Percentiles rank a stretch among this genome's conserved stretches.
These are phyloP conservation scores for Leccinum boreale DNA, from an alignment of 768 basidiomycete genomes.

Conservation along the genomic window DNA sequence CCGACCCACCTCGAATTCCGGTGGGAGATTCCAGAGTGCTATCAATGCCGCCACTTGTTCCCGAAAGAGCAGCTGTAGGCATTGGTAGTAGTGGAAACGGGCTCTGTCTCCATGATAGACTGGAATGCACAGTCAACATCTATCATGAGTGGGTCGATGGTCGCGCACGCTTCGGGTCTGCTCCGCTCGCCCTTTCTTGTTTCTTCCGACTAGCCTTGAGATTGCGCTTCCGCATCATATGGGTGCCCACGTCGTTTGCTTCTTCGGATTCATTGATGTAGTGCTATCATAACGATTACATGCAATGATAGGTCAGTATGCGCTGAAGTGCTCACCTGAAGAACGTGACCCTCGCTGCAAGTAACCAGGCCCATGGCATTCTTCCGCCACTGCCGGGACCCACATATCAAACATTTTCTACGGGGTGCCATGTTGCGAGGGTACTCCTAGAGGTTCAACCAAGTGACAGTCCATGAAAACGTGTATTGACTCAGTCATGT, in stretches of 20 bases:
- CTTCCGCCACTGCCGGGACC: slow-evolving; percentile 86
- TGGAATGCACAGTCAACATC: slow-evolving; percentile 29
- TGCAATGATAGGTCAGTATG: neutral
- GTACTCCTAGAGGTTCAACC: neutral
- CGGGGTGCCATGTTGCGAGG: slow-evolving; percentile 49
- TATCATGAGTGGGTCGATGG: neutral
- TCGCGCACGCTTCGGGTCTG: slow-evolving; percentile 57
- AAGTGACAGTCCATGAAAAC: neutral
- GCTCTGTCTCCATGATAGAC: slow-evolving; percentile 84
- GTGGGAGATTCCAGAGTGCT: slow-evolving; percentile 65
- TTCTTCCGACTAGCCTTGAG: slow-evolving; percentile 57
- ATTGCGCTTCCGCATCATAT: slow-evolving; percentile 62
- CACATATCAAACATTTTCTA: slow-evolving; percentile 71
- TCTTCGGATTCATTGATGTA: slow-evolving; percentile 81
- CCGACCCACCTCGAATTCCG: slow-evolving; percentile 69
- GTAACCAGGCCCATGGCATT: slow-evolving; percentile 78
- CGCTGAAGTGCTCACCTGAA: slow-evolving; percentile 58
- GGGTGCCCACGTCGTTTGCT: slow-evolving; percentile 57
- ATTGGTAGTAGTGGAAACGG: slow-evolving; percentile 78
- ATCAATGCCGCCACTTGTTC: slow-evolving; percentile 67
- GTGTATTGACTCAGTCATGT: slow-evolving; percentile 5
- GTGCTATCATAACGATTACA: slow-evolving; percentile 43
- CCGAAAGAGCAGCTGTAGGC: slow-evolving; percentile 76
- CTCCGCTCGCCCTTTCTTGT: slow-evolving; percentile 46
- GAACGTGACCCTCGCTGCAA: slow-evolving; percentile 89